These are phyloP conservation scores for Penicillium chermesinum DNA, from an alignment of 495 filamentous ascomycete species.

Conservation along the genomic window DNA sequence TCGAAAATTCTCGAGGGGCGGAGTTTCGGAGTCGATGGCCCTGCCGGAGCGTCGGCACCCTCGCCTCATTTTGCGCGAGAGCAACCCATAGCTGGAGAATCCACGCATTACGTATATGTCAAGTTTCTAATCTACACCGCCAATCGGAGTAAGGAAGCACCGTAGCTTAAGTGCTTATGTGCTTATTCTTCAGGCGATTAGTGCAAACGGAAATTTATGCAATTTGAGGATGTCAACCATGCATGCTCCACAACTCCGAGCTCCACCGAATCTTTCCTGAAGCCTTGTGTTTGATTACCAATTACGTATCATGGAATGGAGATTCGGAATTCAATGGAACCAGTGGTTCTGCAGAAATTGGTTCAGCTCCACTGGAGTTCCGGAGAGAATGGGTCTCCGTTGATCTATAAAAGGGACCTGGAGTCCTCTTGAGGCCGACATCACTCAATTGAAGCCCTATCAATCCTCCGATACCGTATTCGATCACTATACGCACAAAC, in stretches of 20 bases:
- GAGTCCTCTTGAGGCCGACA: neutral
- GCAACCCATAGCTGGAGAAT: no score
- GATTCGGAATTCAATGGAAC: neutral
- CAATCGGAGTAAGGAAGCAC: no score
- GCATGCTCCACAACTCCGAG: slow-evolving; percentile 19
- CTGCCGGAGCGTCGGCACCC: slow-evolving; percentile 1
- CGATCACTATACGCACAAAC: neutral
- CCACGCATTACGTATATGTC: no score
- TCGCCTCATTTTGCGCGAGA: no score
- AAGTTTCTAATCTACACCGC: no score
- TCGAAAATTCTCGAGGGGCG: no score
- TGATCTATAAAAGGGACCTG: neutral
- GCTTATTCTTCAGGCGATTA: no score
- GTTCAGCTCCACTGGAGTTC: neutral
- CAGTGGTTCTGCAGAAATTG: neutral
- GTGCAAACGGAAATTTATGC: no score
- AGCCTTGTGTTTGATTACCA: neutral
- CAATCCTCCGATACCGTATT: neutral
- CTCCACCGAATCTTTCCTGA: neutral
- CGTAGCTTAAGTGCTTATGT: no score
- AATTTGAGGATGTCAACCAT: no score
- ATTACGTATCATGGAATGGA: neutral
- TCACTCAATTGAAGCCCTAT: neutral
- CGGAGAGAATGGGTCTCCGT: neutral
- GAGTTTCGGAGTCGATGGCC: neutral